Percentiles rank a stretch among this genome's conserved stretches.
Evolutionary conservation across 805 yeast genomes (phyloP).

Genomic region (Monosporozyma unispora): DNA sequence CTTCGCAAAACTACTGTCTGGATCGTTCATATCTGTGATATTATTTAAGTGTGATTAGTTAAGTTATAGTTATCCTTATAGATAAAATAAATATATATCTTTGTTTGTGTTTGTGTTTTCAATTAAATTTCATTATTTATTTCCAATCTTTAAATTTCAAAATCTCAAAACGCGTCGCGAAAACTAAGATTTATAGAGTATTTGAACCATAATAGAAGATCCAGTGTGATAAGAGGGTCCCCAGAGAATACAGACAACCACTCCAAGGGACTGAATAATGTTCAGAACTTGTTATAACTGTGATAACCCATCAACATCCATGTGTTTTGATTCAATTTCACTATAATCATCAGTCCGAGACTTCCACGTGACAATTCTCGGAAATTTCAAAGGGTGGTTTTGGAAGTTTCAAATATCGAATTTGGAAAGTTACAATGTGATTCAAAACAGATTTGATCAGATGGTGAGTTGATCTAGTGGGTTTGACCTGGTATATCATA

Average conservation of each 20-base stretch:
- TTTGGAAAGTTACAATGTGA: not conserved
- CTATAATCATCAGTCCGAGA: too few relatives aligned
- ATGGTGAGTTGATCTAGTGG: not conserved
- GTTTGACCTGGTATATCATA: not conserved
- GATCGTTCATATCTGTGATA: not conserved
- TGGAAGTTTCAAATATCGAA: not conserved
- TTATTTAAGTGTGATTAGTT: too few relatives aligned
- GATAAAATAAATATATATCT: too few relatives aligned
- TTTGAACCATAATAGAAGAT: too few relatives aligned
- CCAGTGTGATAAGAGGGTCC: too few relatives aligned
- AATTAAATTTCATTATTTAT: too few relatives aligned
- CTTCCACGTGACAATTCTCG: not conserved
- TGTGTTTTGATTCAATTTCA: too few relatives aligned
- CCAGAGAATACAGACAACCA: too few relatives aligned
- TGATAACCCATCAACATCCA: too few relatives aligned
- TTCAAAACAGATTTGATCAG: not conserved
- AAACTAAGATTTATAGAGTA: not conserved
- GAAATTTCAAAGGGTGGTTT: not conserved
- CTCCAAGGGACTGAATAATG: too few relatives aligned
- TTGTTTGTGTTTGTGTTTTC: not conserved
- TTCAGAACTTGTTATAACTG: too few relatives aligned
- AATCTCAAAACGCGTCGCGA: not conserved
- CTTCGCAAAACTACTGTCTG: constrained; percentile 5
- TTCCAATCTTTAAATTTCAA: not conserved
- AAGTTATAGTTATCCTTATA: too few relatives aligned